phyloP scores from a whole-genome alignment of 805 yeast species.

The Schwanniomyces vanrijiae region DNA sequence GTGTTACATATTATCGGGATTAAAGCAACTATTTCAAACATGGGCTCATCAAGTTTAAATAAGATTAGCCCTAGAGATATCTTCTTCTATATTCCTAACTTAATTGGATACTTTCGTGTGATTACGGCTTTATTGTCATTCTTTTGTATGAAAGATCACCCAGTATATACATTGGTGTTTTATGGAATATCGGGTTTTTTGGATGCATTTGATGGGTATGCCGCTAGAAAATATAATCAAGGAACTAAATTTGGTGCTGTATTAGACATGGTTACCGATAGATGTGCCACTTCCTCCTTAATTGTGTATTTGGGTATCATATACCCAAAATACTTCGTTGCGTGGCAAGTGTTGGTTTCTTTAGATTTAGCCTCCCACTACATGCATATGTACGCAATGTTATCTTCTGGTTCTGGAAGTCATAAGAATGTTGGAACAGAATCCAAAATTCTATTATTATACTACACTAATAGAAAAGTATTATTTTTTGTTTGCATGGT shows the following conservation, averaged over 20 bases:
- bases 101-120: slow-evolving; percentile 87
- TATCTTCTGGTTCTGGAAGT: slow-evolving; percentile 72
- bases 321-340: slow-evolving; percentile 66
- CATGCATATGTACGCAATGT: slow-evolving; percentile 97
- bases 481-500: slow-evolving; percentile 88
- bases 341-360: slow-evolving; percentile 83
- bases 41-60: neutral
- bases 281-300: slow-evolving; percentile 94
- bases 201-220: slow-evolving; percentile 95
- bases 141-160: slow-evolving; percentile 79
- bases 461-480: slow-evolving; percentile 83
- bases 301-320: slow-evolving; percentile 80
- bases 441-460: slow-evolving; percentile 72
- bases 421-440: slow-evolving; percentile 82
- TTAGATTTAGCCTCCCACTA: slow-evolving; percentile 91
- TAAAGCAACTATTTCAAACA: neutral
- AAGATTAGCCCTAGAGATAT: slow-evolving; percentile 49
- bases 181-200: slow-evolving; percentile 87
- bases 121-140: slow-evolving; percentile 79
- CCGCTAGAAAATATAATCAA: slow-evolving; percentile 87
- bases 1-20: neutral
- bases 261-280: slow-evolving; percentile 96
- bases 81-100: slow-evolving; percentile 81
- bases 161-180: slow-evolving; percentile 69
- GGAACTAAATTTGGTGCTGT: slow-evolving; percentile 95